Percentiles rank a stretch among this genome's conserved stretches.
These are phyloP conservation scores for Apostasia shenzhenica DNA, from an alignment of 106 monocot genomes.

Conservation along the genomic window DNA sequence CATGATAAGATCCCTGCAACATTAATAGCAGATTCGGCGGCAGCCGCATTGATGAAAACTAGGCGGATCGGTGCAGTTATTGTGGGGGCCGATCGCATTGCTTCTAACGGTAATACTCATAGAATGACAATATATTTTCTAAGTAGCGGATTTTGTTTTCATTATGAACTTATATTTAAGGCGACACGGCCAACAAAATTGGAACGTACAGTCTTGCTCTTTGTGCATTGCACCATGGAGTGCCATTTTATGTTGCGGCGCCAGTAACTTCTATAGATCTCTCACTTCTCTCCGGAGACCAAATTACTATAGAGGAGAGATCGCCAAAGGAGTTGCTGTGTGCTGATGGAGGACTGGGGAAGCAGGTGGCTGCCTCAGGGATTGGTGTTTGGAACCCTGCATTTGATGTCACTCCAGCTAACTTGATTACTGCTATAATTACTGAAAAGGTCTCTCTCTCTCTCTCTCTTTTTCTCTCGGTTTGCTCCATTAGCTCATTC, in stretches of 20 bases:
- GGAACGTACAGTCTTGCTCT: slow-evolving; percentile 92
- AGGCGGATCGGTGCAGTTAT: slow-evolving; percentile 67
- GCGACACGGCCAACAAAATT: slow-evolving; percentile 98
- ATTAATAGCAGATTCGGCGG: slow-evolving; percentile 88
- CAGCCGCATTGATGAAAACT: slow-evolving; percentile 84
- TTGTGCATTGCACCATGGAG: slow-evolving; percentile 56
- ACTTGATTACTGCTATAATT: slow-evolving; percentile 79
- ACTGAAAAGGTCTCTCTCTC: slow-evolving; percentile 71
- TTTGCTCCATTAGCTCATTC: neutral
- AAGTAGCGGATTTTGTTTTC: neutral
- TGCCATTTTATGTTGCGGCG: slow-evolving; percentile 91
- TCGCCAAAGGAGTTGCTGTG: slow-evolving; percentile 76
- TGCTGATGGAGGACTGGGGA: slow-evolving; percentile 84
- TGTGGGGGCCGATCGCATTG: slow-evolving; percentile 94
- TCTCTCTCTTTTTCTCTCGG: slow-evolving; percentile 1
- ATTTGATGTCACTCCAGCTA: slow-evolving; percentile 94
- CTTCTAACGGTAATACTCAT: slow-evolving; percentile 62
- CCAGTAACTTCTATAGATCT: slow-evolving; percentile 89
- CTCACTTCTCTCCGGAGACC: slow-evolving; percentile 57
- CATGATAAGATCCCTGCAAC: slow-evolving; percentile 93
- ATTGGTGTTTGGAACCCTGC: slow-evolving; percentile 97
- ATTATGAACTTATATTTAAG: slow-evolving; percentile 19
- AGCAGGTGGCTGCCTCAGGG: slow-evolving; percentile 86
- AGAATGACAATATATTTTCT: neutral
- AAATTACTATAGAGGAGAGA: slow-evolving; percentile 87